phyloP scores from a whole-genome alignment of 106 monocot species.

The Amphibolis antarctica region DNA sequence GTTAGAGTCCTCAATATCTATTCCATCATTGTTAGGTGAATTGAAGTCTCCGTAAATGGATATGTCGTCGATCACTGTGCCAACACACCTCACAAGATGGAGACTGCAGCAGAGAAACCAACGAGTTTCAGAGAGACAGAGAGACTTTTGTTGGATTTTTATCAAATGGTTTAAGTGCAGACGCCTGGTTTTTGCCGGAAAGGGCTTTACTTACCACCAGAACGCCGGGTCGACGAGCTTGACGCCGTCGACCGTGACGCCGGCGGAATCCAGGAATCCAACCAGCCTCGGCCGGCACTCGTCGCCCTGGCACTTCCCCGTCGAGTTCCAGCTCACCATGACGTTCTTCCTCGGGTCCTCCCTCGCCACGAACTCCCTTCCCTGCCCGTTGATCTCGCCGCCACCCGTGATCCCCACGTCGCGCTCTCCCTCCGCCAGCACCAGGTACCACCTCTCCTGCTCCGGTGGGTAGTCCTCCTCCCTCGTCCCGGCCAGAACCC shows the following conservation, averaged over 20 bases:
- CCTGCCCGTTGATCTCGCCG: constrained; percentile 82
- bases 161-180: too few relatives aligned
- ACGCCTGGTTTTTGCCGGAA: too few relatives aligned
- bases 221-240: constrained; percentile 68
- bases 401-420: constrained; percentile 75
- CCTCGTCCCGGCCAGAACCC: constrained; percentile 58
- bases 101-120: constrained; percentile 40
- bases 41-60: constrained; percentile 78
- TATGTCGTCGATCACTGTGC: constrained; percentile 39
- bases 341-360: constrained; percentile 63
- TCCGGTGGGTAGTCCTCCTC: constrained; percentile 68
- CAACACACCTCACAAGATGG: constrained; percentile 66
- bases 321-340: constrained; percentile 97
- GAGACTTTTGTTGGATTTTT: too few relatives aligned
- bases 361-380: constrained; percentile 49
- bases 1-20: constrained; percentile 94
- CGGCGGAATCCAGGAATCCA: constrained; percentile 61
- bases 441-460: constrained; percentile 62
- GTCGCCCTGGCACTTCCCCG: constrained; percentile 65
- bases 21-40: constrained; percentile 92
- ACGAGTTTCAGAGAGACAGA: too few relatives aligned
- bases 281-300: constrained; percentile 87
- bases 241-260: constrained; percentile 45
- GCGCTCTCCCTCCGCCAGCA: constrained; percentile 67
- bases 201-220: constrained; percentile 95